These are phyloP conservation scores for Xylaria sp. DNA, from an alignment of 2,329 filamentous ascomycete species.

Conservation along the genomic window DNA sequence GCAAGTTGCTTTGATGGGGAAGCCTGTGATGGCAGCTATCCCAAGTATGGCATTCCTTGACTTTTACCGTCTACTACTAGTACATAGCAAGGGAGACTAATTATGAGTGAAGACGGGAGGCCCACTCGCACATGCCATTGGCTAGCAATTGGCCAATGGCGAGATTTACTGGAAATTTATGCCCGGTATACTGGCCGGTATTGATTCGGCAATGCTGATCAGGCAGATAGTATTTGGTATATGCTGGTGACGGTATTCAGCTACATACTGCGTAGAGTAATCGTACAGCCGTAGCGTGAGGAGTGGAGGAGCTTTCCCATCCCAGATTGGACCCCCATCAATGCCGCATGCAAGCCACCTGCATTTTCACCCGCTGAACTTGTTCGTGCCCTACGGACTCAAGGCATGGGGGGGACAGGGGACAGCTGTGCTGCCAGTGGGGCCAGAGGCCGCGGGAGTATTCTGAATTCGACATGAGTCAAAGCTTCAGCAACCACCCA, in stretches of 20 bases:
- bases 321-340: constrained; percentile 29
- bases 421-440: constrained; percentile 6
- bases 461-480: constrained; percentile 18
- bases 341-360: constrained; percentile 35
- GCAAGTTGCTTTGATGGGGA: constrained; percentile 5
- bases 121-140: constrained; percentile 25
- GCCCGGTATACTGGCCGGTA: constrained; percentile 21
- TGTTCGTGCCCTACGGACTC: constrained; percentile 19
- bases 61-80: neutral
- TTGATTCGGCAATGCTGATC: constrained; percentile 31
- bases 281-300: constrained; percentile 3
- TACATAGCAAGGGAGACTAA: neutral
- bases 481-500: constrained; percentile 8
- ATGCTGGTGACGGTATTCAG: constrained; percentile 15
- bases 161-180: constrained; percentile 15
- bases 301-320: constrained; percentile 16
- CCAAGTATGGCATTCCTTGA: neutral
- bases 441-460: constrained; percentile 6
- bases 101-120: constrained; percentile 8
- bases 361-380: constrained; percentile 33
- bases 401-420: constrained; percentile 9
- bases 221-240: constrained; percentile 18
- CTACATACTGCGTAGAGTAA: constrained; percentile 5
- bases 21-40: neutral
- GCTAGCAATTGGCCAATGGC: constrained; percentile 21